Evolutionary conservation across 805 yeast genomes (phyloP), one percentile per base, ranked within the genome.

Genomic region (Sugiyamaella valdiviana): DNA sequence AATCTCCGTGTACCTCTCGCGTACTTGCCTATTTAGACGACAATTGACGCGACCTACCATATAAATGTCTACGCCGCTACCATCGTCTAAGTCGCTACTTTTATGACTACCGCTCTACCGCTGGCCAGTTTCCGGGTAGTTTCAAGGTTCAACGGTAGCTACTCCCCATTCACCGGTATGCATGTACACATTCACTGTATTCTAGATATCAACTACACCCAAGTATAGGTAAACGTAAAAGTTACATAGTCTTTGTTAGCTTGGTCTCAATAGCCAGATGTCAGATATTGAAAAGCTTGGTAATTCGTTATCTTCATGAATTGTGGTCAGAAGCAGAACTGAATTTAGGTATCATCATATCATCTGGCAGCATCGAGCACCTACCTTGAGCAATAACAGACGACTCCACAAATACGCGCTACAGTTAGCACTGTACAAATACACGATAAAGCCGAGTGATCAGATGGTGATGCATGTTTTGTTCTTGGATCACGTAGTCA

Each of bases 401-500:
- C 38, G 44, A 44, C 22, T 26, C 46, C 55, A 48, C 42, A 49
- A 29, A 35, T 24, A 23, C 10, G 16, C 32, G 14, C 26, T 29
- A 26, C 40, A 36, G 15, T 24, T 22, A 15, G 47, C 40, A 36
- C 15, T 44, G 45, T 41, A 46, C 38, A 37, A 37, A 24, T 43
- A 36, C 24, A 23, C 36, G 24, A 10, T 29, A 48, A 45, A 48
- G 49, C 58, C 32, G 9, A 10, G 32, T 26, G 32, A 63, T 86
- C 95, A 87, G 95, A 84, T 87, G 96, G 96, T 87, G 95, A 87
- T 87, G 96, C 96, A 87, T 87, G 96, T 79, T 72, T 71, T 78
- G 82, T 85, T 85, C 70, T 70, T 26, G 32, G 32, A 84, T 93
- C 82, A 81, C 93, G 85, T 74, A 68, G 63, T 76, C 77, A 52